These are phyloP conservation scores for Kuraishia hungarica DNA, from an alignment of 805 yeast species.

Conservation along the genomic window DNA sequence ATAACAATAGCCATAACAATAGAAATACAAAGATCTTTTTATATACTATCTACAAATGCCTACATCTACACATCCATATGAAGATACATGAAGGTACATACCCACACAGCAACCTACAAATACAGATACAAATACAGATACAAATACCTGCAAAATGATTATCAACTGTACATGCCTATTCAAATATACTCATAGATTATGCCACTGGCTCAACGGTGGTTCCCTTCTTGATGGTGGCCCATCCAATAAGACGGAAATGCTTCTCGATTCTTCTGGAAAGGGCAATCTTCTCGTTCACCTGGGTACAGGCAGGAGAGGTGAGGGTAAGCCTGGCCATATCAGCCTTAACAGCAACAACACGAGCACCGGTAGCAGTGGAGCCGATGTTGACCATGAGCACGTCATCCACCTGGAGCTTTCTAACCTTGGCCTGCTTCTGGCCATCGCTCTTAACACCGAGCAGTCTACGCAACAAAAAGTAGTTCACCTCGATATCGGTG, in stretches of 20 bases:
- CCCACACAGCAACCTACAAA: too few relatives aligned
- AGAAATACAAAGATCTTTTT: too few relatives aligned
- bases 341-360: conserved; percentile 95
- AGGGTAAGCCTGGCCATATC: conserved; percentile 98
- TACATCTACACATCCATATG: too few relatives aligned
- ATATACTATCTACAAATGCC: too few relatives aligned
- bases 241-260: conserved; percentile 99
- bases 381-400: conserved; percentile 99
- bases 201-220: conserved; percentile 75
- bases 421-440: conserved; percentile 93
- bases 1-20: too few relatives aligned
- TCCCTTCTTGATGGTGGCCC: conserved; percentile 98
- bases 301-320: conserved; percentile 98
- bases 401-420: conserved; percentile 89
- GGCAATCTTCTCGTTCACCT: conserved; percentile 96
- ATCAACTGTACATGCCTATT: background rate
- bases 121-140: too few relatives aligned
- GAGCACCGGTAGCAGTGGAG: conserved; percentile 98
- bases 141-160: too few relatives aligned
- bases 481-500: conserved; percentile 96
- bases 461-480: conserved; percentile 91
- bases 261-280: conserved; percentile 97
- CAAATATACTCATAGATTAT: conserved; percentile 12
- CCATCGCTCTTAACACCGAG: conserved; percentile 98
- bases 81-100: too few relatives aligned